Evolutionary conservation across 1,139 yeast species (phyloP), one percentile per base, ranked within the genome.

Genomic region (Magnusiomyces suaveolens): DNA sequence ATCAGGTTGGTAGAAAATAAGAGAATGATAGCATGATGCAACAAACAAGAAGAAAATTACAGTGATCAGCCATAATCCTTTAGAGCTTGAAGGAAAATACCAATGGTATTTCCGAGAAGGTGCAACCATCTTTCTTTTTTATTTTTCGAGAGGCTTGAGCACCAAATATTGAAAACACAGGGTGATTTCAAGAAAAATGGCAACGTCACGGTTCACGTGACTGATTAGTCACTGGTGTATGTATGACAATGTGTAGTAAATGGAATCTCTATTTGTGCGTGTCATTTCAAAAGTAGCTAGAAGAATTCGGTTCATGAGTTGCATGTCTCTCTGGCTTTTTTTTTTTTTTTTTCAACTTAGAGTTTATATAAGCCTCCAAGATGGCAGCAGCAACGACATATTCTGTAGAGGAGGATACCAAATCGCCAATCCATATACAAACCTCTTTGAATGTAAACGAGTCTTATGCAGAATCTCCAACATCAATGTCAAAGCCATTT

Each of bases 1-100:
- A 23, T 60, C 62, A 12, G 58, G 53, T 39, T 58, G 56, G 53
- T 54, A 53, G 3, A 48, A 24, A 1, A 52, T 23, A 38, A 52
- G 44, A 1, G 58, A 56, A 38, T 54, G 56, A n/a, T 52, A 47
- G 46, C 54, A 50, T 41, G 58, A 50, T 14, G 49, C 32, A 8
- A 50, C 10, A 20, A 54, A 10, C 8, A 44, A 39, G 2, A 56
- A n/a, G 24, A 50, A 49, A 25, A 50, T 24, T 2, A 48, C 2
- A 2, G 43, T 20, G 8, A 48, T 33, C 1, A 26, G 32, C 51
- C 52, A 46, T 44, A 48, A 50, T 26, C 51, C 38, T 24, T 47
- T 50, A 6, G 51, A 50, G 18, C 23, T 24, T 38, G 43, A 10
- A 38, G 43, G n/a, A 4, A n/a, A 10, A 14, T 8, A 23, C 26